These are phyloP conservation scores for Suillus tomentosus DNA, from an alignment of 768 basidiomycete species.

Conservation along the genomic window DNA sequence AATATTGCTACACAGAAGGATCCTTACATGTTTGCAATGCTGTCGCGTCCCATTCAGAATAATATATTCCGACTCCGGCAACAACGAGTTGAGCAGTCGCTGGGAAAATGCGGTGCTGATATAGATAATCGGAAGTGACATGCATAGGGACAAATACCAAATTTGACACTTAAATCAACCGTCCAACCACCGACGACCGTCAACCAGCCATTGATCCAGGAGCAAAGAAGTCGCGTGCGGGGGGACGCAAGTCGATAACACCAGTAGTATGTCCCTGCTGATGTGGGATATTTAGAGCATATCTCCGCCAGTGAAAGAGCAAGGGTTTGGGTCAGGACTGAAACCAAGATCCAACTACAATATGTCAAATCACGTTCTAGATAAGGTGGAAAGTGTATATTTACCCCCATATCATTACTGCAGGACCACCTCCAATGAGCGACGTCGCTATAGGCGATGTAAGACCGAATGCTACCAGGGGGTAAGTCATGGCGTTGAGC, in stretches of 20 bases:
- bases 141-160: conserved; percentile 37
- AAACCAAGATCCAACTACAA: conserved; percentile 54
- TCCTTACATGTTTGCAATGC: conserved; percentile 60
- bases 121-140: not conserved
- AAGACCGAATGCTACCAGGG: conserved; percentile 51
- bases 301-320: conserved; percentile 60
- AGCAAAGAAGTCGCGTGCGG: conserved; percentile 48
- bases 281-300: conserved; percentile 61
- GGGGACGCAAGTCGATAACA: conserved; percentile 60
- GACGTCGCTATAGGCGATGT: conserved; percentile 58
- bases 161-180: conserved; percentile 62
- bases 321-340: conserved; percentile 48
- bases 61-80: conserved; percentile 58
- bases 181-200: conserved; percentile 72
- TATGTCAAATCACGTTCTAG: not conserved
- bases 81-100: conserved; percentile 63
- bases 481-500: conserved; percentile 10
- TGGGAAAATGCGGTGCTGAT: conserved; percentile 21
- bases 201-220: conserved; percentile 73
- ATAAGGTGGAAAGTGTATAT: conserved; percentile 8
- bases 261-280: conserved; percentile 69
- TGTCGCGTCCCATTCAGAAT: conserved; percentile 57
- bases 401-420: conserved; percentile 59
- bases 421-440: conserved; percentile 55
- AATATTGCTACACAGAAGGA: not conserved